Evolutionary conservation across 805 yeast genomes (phyloP).

Genomic region (Suhomyces tanzawaensis): DNA sequence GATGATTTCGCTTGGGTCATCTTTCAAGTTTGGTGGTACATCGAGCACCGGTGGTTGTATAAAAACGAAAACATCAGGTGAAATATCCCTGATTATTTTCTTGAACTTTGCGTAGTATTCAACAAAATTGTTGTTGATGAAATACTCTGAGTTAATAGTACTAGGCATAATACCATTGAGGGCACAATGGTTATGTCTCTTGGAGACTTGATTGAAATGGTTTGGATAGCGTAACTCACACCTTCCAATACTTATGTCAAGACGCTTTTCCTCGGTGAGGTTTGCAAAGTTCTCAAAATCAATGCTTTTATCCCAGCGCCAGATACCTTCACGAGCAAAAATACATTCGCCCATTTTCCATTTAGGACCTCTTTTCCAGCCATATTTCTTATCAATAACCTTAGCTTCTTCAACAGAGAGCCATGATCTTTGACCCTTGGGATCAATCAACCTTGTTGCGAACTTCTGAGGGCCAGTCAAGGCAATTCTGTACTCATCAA

Average conservation of each 20-base stretch:
- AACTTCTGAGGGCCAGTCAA: constrained; percentile 73
- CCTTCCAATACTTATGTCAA: constrained; percentile 12
- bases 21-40: constrained; percentile 65
- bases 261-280: constrained; percentile 30
- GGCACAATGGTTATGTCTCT: constrained; percentile 33
- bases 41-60: constrained; percentile 82
- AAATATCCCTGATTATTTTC: constrained; percentile 42
- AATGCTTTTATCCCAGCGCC: constrained; percentile 47
- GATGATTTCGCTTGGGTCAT: constrained; percentile 44
- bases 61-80: constrained; percentile 52
- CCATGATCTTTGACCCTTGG: constrained; percentile 73
- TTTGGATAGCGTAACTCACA: constrained; percentile 31
- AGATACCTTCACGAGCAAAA: constrained; percentile 78
- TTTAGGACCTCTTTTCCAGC: constrained; percentile 58
- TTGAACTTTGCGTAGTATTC: constrained; percentile 57
- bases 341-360: constrained; percentile 80
- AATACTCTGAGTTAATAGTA: constrained; percentile 39
- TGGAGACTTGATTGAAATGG: constrained; percentile 28
- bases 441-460: constrained; percentile 58
- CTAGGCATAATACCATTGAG: constrained; percentile 4
- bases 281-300: constrained; percentile 20
- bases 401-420: constrained; percentile 42
- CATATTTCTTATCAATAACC: constrained; percentile 58
- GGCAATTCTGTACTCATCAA: constrained; percentile 69
- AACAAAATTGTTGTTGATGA: constrained; percentile 64